Conservation (phyloP, 129 eudicot species). For the Logfia minima region DNA sequence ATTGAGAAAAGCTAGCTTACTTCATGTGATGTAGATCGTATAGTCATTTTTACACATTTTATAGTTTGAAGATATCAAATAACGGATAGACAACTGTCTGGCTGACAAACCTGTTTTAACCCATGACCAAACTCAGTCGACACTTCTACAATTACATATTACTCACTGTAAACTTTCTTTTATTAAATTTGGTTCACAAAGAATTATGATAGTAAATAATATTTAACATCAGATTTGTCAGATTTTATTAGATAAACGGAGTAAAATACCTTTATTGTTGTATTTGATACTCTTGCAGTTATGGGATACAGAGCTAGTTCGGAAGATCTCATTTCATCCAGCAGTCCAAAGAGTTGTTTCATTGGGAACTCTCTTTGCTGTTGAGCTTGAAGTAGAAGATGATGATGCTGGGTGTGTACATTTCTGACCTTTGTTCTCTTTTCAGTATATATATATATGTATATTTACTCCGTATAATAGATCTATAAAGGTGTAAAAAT, state of each 20-base stretch:
- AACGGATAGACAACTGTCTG: not conserved
- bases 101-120: not conserved
- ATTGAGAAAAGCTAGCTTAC: not conserved
- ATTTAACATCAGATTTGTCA: not conserved
- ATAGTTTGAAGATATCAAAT: not conserved
- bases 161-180: not conserved
- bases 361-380: slow-evolving; percentile 85
- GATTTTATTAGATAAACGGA: not conserved
- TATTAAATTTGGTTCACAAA: not conserved
- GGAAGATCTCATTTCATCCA: slow-evolving; percentile 64
- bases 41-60: not conserved
- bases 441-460: not conserved
- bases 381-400: slow-evolving; percentile 80
- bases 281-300: slow-evolving; percentile 45
- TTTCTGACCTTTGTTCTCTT: not conserved
- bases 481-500: not conserved
- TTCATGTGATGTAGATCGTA: not conserved
- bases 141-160: not conserved
- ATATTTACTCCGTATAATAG: not conserved
- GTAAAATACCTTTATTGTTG: not conserved
- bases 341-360: slow-evolving; percentile 68
- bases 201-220: not conserved
- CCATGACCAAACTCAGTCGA: not conserved
- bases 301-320: slow-evolving; percentile 74
- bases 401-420: slow-evolving; percentile 68